A percentile compares a stretch with the other conserved stretches of the same genome.
These are phyloP conservation scores for Coprinopsis strossmayeri DNA, from an alignment of 768 basidiomycete genomes.

Conservation along the genomic window DNA sequence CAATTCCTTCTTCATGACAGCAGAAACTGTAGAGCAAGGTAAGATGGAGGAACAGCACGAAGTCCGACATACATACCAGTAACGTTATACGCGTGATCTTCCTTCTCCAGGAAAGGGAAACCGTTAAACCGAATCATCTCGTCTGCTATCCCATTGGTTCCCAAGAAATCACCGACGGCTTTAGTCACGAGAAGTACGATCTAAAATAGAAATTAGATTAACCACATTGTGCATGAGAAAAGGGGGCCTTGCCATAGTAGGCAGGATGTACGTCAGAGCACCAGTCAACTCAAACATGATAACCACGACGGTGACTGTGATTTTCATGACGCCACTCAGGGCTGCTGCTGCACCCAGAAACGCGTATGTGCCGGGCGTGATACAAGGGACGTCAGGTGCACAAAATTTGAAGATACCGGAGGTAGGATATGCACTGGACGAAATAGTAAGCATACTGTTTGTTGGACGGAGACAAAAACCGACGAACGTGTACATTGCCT, in stretches of 20 bases:
- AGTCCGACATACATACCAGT: slow-evolving; percentile 65
- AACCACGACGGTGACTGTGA: slow-evolving; percentile 96
- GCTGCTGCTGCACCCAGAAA: slow-evolving; percentile 96
- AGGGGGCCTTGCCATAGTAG: slow-evolving; percentile 76
- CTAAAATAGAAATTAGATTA: slow-evolving; percentile 33
- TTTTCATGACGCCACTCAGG: slow-evolving; percentile 92
- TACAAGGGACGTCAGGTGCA: slow-evolving; percentile 88
- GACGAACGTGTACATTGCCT: slow-evolving; percentile 77
- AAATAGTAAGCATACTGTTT: slow-evolving; percentile 4
- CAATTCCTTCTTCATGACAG: slow-evolving; percentile 85
- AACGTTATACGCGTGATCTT: slow-evolving; percentile 88
- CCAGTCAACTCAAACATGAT: slow-evolving; percentile 99
- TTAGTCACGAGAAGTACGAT: slow-evolving; percentile 96
- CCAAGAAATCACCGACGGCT: slow-evolving; percentile 92
- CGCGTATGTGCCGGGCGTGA: slow-evolving; percentile 97
- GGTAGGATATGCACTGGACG: slow-evolving; percentile 63
- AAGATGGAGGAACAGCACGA: too few relatives aligned
- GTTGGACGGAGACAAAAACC: not conserved
- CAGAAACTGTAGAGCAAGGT: too few relatives aligned
- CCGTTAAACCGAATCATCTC: slow-evolving; percentile 97
- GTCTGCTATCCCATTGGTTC: slow-evolving; percentile 91
- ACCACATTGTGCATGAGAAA: not conserved
- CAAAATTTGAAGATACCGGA: slow-evolving; percentile 90
- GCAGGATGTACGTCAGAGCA: slow-evolving; percentile 92
- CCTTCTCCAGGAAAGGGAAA: slow-evolving; percentile 94